Base-by-base conservation (phyloP, 306 rosid genomes). In the Trifolium dubium region DNA sequence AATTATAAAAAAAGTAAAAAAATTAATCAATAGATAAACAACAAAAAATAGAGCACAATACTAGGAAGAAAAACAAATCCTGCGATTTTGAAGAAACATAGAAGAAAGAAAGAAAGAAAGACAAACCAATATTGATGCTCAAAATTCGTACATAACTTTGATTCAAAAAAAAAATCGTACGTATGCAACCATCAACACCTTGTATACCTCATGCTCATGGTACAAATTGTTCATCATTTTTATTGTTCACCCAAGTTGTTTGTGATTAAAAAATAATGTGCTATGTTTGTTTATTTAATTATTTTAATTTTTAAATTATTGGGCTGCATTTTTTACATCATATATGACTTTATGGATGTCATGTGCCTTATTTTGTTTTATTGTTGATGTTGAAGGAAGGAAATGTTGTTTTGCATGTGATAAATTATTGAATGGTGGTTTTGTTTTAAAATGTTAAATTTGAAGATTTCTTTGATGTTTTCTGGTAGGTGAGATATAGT, bases 171-270 rank as follows among this genome's bases (percentile, higher is more conserved):
- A 15, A 77, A 75, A 62, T 78, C 74, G 56, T 13, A 8, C 74
- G 63, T 17, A 37, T 51, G 71, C 77, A 80, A 62, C 84, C 81
- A n/a, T 34, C 8, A 56, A 51, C 78, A 56, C 76, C 76, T 67
- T 74, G 65, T 80, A 80, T 77, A 75, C 47, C 86, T 78, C 74
- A 72, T 56, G 43, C 86, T 78, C 74, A 72, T 56, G 43, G 72
- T 58, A 54, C 83, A 69, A 74, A 44, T 53, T 64, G 3, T 31
- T 77, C 75, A 72, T 65, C 77, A 50, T 79, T 76, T 77, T 78
- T 67, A 29, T 64, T 51, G 10, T 47, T 8, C 72, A 40, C 72
- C 79, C 76, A 18, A 46, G 72, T 51, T 82, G 43, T 46, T 85
- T 66, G 18, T 64, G 61, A 55, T 83, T 73, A 80, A 67, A 81